These are phyloP conservation scores for Diutina neorugosa DNA, from an alignment of 1,139 yeast genomes.

Conservation along the genomic window DNA sequence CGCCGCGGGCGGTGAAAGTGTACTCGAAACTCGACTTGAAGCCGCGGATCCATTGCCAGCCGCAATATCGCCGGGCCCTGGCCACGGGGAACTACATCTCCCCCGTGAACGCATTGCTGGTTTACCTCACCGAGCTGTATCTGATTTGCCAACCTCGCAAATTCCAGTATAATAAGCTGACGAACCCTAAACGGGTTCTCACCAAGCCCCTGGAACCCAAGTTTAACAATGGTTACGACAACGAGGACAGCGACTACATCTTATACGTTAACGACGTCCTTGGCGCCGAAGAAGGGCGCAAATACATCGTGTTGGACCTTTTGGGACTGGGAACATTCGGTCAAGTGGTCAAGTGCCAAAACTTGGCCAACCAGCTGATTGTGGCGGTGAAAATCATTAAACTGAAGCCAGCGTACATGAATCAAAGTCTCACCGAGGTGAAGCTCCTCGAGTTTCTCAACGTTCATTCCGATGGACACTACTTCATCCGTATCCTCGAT, in stretches of 20 bases:
- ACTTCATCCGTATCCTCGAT: slow-evolving; percentile 69
- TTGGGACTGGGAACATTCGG: slow-evolving; percentile 98
- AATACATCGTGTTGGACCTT: slow-evolving; percentile 79
- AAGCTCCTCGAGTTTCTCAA: slow-evolving; percentile 74
- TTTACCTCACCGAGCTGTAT: slow-evolving; percentile 68
- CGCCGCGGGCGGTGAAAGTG: slow-evolving; percentile 28
- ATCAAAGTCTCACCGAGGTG: slow-evolving; percentile 88
- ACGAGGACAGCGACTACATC: slow-evolving; percentile 82
- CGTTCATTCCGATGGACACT: slow-evolving; percentile 60
- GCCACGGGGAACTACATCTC: slow-evolving; percentile 69
- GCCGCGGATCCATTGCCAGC: slow-evolving; percentile 53
- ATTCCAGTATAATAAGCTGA: slow-evolving; percentile 72
- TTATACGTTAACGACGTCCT: slow-evolving; percentile 87
- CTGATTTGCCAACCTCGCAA: slow-evolving; percentile 73
- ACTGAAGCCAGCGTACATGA: slow-evolving; percentile 82
- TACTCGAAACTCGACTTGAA: slow-evolving; percentile 39
- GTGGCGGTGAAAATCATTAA: slow-evolving; percentile 94
- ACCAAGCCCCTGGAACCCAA: slow-evolving; percentile 88
- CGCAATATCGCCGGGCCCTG: slow-evolving; percentile 73
- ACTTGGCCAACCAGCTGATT: slow-evolving; percentile 73
- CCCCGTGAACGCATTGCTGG: slow-evolving; percentile 78
- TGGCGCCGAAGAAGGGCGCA: slow-evolving; percentile 79
- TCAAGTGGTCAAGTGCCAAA: slow-evolving; percentile 96
- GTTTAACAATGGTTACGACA: slow-evolving; percentile 76
- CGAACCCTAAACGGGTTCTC: slow-evolving; percentile 82